Base-by-base conservation (phyloP, 306 rosid species). In the Casuarina glauca region DNA sequence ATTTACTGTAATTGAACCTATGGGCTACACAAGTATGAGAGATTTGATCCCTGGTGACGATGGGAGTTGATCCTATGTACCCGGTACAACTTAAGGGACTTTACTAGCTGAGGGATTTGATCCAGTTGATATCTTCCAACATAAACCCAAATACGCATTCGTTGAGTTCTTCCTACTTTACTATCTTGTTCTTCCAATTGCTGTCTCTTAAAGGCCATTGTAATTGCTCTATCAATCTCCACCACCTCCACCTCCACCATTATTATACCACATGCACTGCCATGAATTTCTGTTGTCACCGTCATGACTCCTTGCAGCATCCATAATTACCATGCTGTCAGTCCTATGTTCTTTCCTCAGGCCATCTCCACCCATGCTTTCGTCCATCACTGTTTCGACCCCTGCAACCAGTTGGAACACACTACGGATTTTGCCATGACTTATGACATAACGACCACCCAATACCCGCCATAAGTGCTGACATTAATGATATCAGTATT, bases 151-250 rank as follows among this genome's bases (percentile, higher is more conserved):
- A 66, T n/a, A 66, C 71, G 17, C 2, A 39, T 42, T 66, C 32
- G 15, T 63, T 39, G 44, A 63, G 60, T 46, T 82, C 26, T 73
- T 72, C 52, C 57, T 26, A 58, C 64, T 39, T 26, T 26, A 19
- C 64, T 51, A 48, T 13, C 13, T 9, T 9, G 13, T 48, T 16
- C 64, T 57, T 57, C 38, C 38, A 57, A 57, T 20, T 57, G 64
- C 39, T 38, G 15, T 16, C 45, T 38, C 69, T 16, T 13, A 1
- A 63, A 63, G 13, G 71, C 15, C 49, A 0, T 42, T n/a, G 71
- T 42, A 66, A 41, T 41, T 66, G 5, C 49, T 8, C 48, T 15
- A 43, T 13, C 71, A 16, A 16, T 17, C 49, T 15, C 70, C 39
- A 41, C n/a, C 19, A 42, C 32, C 71, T 66, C 49, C 19, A 42